Evolutionary conservation across 2,329 filamentous ascomycete species (phyloP).

Genomic region (Xylaria sp.): DNA sequence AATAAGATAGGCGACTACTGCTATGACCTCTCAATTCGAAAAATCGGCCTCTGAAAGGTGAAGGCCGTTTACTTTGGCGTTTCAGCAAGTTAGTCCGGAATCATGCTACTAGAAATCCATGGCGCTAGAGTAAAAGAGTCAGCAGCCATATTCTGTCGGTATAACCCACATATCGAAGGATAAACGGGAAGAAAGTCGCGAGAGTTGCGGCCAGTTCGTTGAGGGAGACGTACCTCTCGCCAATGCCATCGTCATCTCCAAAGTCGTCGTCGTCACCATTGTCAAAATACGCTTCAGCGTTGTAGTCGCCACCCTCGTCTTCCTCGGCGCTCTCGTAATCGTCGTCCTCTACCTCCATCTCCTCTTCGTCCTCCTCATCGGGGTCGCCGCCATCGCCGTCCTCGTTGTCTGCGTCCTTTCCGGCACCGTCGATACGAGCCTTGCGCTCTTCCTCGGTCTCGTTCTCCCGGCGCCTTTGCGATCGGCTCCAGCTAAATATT

Average conservation of each 20-base stretch:
- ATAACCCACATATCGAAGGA: neutral
- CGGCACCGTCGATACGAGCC: constrained; percentile 47
- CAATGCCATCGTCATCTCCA: constrained; percentile 60
- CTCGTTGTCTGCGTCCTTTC: constrained; percentile 48
- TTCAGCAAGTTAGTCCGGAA: neutral
- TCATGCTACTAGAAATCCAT: constrained; percentile 35
- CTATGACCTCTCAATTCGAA: neutral
- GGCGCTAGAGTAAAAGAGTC: constrained; percentile 26
- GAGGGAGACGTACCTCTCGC: constrained; percentile 33
- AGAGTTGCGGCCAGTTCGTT: neutral
- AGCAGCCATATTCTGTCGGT: constrained; percentile 4
- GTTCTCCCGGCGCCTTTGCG: constrained; percentile 38
- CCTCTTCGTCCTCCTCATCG: constrained; percentile 61
- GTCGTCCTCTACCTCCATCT: constrained; percentile 55
- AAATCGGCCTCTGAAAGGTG: constrained; percentile 4
- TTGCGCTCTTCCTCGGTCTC: constrained; percentile 51
- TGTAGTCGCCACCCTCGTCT: constrained; percentile 69
- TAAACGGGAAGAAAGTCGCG: too few relatives aligned
- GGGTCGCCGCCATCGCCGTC: constrained; percentile 51
- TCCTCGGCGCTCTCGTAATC: constrained; percentile 62
- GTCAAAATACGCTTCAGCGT: constrained; percentile 70
- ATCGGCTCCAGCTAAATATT: constrained; percentile 23
- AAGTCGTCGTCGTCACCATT: constrained; percentile 64
- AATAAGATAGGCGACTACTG: neutral
- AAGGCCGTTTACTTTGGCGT: constrained; percentile 31